Evolutionary conservation across 2,329 filamentous ascomycete genomes (phyloP).

Genomic region (Ascochyta clinopodiicola): DNA sequence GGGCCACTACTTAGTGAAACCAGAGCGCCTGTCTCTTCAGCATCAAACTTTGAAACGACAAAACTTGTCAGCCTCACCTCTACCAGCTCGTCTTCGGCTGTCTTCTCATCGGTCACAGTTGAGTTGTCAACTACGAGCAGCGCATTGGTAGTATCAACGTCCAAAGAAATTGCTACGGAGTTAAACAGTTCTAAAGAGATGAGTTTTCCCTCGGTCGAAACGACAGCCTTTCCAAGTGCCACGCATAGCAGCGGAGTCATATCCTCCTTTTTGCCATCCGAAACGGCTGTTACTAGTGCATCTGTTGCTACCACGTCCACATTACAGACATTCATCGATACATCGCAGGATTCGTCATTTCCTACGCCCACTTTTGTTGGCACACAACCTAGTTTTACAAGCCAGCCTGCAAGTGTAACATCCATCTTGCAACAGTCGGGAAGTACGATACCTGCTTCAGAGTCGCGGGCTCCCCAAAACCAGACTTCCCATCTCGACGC

Average conservation of each 20-base stretch:
- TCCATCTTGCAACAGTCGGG: not conserved
- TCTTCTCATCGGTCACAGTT: not conserved
- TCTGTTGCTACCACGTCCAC: not conserved
- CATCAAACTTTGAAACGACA: not conserved
- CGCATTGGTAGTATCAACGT: not conserved
- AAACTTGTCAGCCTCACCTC: not conserved
- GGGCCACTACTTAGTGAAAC: not conserved
- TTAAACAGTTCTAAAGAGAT: not conserved
- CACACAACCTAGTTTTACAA: not conserved
- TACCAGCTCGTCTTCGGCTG: not conserved
- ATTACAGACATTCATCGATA: not conserved
- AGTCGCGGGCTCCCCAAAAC: not conserved
- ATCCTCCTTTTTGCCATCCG: conserved; percentile 2
- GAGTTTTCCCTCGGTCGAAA: not conserved
- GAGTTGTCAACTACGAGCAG: not conserved
- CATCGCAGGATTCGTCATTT: not conserved
- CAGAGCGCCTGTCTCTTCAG: not conserved
- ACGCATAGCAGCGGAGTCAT: not conserved
- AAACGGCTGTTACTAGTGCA: not conserved
- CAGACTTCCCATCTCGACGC: not conserved
- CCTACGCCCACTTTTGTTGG: not conserved
- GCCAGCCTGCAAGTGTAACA: not conserved
- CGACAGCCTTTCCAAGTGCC: not conserved
- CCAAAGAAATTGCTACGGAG: not conserved
- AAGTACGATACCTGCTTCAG: not conserved